A percentile compares a stretch with the other conserved stretches of the same genome.
Conservation (phyloP, 2,329 filamentous ascomycete species). For the Penicillium italicum region DNA sequence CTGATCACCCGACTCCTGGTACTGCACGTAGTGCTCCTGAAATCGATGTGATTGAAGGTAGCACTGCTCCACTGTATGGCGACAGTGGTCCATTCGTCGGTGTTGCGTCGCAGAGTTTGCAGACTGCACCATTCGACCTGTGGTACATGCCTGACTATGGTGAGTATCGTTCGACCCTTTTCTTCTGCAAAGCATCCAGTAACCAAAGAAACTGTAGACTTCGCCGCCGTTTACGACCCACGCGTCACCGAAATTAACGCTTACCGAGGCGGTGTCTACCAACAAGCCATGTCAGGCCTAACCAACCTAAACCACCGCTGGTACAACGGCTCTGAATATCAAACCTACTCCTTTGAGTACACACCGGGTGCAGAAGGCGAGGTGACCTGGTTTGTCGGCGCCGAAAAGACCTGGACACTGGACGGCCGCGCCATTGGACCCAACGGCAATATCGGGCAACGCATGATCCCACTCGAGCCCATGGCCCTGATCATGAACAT, state of each 20-base stretch:
- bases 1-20: conserved; percentile 64
- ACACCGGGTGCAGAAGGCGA: conserved; percentile 57
- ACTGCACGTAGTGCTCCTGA: conserved; percentile 65
- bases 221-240: conserved; percentile 62
- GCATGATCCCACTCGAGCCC: conserved; percentile 63
- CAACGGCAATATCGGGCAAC: conserved; percentile 66
- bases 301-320: conserved; percentile 62
- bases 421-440: conserved; percentile 58
- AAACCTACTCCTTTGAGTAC: conserved; percentile 63
- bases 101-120: conserved; percentile 62
- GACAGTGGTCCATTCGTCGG: conserved; percentile 52
- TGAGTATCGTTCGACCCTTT: conserved; percentile 20
- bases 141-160: conserved; percentile 64
- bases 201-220: conserved; percentile 44
- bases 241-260: conserved; percentile 55
- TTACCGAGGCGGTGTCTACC: conserved; percentile 60
- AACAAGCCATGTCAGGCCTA: conserved; percentile 61
- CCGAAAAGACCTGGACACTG: conserved; percentile 62
- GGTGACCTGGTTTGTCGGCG: conserved; percentile 66
- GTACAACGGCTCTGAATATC: conserved; percentile 63
- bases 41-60: conserved; percentile 71
- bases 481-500: conserved; percentile 66
- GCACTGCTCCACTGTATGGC: conserved; percentile 52
- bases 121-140: conserved; percentile 67
- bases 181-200: not conserved